Percentiles rank a stretch among this genome's conserved stretches.
Evolutionary conservation across 768 basidiomycete genomes (phyloP).

Genomic region (Boletus sp.): DNA sequence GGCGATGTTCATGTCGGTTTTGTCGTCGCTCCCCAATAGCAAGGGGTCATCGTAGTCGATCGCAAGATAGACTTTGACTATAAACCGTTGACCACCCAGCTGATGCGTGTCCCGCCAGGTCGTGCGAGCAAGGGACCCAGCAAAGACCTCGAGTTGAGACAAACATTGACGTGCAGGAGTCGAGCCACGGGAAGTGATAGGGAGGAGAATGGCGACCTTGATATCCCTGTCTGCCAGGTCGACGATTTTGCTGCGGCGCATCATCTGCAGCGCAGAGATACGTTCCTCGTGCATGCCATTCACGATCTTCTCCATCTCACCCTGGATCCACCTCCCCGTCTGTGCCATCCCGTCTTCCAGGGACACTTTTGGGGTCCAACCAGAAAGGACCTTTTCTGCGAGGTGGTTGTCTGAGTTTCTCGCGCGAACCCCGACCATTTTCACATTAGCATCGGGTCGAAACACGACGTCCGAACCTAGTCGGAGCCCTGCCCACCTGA

Average conservation of each 20-base stretch:
- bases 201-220: conserved; percentile 52
- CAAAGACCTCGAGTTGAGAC: conserved; percentile 40
- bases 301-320: conserved; percentile 32
- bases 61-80: conserved; percentile 47
- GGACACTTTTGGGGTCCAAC: conserved; percentile 42
- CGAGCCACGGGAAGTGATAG: conserved; percentile 51
- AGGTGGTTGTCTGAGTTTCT: conserved; percentile 51
- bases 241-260: conserved; percentile 38
- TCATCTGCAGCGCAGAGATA: conserved; percentile 14
- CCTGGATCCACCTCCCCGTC: conserved; percentile 48
- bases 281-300: conserved; percentile 6
- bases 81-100: conserved; percentile 32
- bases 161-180: conserved; percentile 38
- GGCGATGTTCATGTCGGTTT: conserved; percentile 29
- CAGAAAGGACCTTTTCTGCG: conserved; percentile 25
- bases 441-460: conserved; percentile 20
- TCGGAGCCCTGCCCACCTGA: conserved; percentile 31
- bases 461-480: conserved; percentile 25
- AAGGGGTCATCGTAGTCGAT: conserved; percentile 49
- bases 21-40: conserved; percentile 25
- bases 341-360: conserved; percentile 46
- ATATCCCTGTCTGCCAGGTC: conserved; percentile 33
- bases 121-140: conserved; percentile 41
- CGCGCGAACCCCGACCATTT: conserved; percentile 46
- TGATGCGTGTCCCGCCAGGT: conserved; percentile 42